phyloP scores from a whole-genome alignment of 768 basidiomycete genomes.

The Boletellus ananas region DNA sequence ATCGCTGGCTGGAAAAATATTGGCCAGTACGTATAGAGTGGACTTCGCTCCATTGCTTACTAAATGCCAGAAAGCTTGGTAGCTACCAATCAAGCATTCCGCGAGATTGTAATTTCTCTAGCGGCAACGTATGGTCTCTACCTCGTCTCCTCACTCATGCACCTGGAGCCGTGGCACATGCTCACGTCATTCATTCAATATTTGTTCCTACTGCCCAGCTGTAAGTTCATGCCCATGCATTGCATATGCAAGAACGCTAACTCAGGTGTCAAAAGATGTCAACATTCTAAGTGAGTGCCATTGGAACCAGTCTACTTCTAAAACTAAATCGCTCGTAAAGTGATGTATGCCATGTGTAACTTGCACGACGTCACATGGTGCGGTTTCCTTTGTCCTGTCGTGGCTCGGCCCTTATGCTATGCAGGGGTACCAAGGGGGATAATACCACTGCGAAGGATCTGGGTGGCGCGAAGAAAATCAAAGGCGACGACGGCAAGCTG shows the following conservation, averaged over 20 bases:
- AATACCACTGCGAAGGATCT: constrained; percentile 85
- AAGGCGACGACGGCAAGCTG: constrained; percentile 80
- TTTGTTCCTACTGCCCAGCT: constrained; percentile 81
- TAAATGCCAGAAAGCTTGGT: constrained; percentile 47
- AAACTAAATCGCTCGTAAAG: constrained; percentile 23
- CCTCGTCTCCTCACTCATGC: constrained; percentile 81
- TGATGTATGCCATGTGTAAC: constrained; percentile 96
- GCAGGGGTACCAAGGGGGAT: constrained; percentile 88
- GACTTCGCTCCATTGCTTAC: constrained; percentile 14
- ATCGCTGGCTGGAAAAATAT: constrained; percentile 73
- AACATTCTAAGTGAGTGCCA: constrained; percentile 68
- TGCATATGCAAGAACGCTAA: constrained; percentile 6
- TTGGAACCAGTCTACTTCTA: neutral
- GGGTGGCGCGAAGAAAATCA: constrained; percentile 86
- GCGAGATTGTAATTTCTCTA: constrained; percentile 81
- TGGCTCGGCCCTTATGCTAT: constrained; percentile 3
- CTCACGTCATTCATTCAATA: constrained; percentile 91
- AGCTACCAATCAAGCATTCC: constrained; percentile 61
- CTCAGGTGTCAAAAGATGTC: constrained; percentile 42
- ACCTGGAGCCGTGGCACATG: constrained; percentile 96
- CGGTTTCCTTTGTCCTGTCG: constrained; percentile 1
- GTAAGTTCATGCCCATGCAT: constrained; percentile 34
- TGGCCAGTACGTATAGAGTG: constrained; percentile 48
- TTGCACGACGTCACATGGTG: constrained; percentile 80
- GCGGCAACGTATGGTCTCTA: constrained; percentile 79